Conservation (phyloP, 192 early-diverging fungal species). For the Coemansia sp. region DNA sequence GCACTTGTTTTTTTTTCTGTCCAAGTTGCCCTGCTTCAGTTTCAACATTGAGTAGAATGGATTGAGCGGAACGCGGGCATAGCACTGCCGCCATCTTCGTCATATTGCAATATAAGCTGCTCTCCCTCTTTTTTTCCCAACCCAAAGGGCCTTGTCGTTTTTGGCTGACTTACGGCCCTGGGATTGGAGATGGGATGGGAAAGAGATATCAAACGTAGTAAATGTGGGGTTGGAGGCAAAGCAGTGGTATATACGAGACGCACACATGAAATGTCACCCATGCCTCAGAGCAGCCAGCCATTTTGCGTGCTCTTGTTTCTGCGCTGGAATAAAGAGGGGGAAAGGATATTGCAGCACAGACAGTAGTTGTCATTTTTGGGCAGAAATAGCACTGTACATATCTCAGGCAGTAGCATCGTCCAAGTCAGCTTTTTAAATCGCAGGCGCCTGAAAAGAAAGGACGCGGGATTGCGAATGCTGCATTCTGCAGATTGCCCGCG, state of each 20-base stretch:
- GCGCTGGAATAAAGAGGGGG: neutral
- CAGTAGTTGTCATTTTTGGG: neutral
- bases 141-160: neutral
- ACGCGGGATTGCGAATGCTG: neutral
- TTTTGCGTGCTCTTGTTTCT: constrained; percentile 2
- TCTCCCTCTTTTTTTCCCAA: neutral
- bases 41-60: neutral
- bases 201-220: neutral
- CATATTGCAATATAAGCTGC: constrained; percentile 3
- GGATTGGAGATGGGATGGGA: neutral
- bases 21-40: constrained; percentile 1
- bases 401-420: neutral
- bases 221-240: neutral
- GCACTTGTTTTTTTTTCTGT: neutral
- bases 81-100: constrained; percentile 1
- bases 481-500: neutral
- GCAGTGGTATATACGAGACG: neutral
- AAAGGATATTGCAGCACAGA: neutral
- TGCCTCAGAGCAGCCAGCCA: neutral
- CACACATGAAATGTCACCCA: neutral
- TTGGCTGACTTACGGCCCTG: neutral
- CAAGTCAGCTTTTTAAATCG: too few relatives aligned
- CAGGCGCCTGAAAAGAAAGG: neutral
- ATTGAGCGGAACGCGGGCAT: neutral
- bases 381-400: neutral